These are phyloP conservation scores for Vitis hybrid DNA, from an alignment of 177 flowering plant species.

Conservation along the genomic window DNA sequence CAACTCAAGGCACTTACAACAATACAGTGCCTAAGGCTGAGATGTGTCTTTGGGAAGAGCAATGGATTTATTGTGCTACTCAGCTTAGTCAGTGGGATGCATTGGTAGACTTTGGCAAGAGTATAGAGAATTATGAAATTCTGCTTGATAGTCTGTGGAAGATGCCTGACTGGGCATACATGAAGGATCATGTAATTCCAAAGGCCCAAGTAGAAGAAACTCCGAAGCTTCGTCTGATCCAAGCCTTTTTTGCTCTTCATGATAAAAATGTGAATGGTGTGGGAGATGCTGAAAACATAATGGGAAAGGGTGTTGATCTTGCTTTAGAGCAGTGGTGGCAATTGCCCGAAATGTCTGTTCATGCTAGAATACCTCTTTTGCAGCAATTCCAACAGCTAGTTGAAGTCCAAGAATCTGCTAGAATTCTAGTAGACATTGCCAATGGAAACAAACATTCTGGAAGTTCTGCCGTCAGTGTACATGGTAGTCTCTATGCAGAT, in stretches of 20 bases:
- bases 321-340: slow-evolving; percentile 99
- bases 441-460: slow-evolving; percentile 84
- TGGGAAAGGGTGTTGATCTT: slow-evolving; percentile 93
- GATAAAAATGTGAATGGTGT: slow-evolving; percentile 82
- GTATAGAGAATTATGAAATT: slow-evolving; percentile 84
- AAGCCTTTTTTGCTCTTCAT: slow-evolving; percentile 89
- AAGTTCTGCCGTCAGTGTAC: slow-evolving; percentile 57
- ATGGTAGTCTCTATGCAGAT: slow-evolving; percentile 81
- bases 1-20: slow-evolving; percentile 97
- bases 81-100: slow-evolving; percentile 99
- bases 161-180: slow-evolving; percentile 87
- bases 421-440: slow-evolving; percentile 78
- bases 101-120: slow-evolving; percentile 88
- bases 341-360: slow-evolving; percentile 96
- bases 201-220: slow-evolving; percentile 99
- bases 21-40: slow-evolving; percentile 98
- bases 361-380: slow-evolving; percentile 86
- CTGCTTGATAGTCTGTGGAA: slow-evolving; percentile 97
- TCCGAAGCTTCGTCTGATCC: slow-evolving; percentile 83
- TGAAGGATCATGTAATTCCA: slow-evolving; percentile 92
- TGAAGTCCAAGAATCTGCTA: slow-evolving; percentile 96
- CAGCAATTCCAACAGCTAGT: slow-evolving; percentile 98
- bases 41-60: slow-evolving; percentile 99
- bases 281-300: slow-evolving; percentile 81
- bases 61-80: slow-evolving; percentile 89